Evolutionary conservation across 2,329 filamentous ascomycete species (phyloP), one percentile per base, ranked within the genome.

Genomic region (Colletotrichum lini): DNA sequence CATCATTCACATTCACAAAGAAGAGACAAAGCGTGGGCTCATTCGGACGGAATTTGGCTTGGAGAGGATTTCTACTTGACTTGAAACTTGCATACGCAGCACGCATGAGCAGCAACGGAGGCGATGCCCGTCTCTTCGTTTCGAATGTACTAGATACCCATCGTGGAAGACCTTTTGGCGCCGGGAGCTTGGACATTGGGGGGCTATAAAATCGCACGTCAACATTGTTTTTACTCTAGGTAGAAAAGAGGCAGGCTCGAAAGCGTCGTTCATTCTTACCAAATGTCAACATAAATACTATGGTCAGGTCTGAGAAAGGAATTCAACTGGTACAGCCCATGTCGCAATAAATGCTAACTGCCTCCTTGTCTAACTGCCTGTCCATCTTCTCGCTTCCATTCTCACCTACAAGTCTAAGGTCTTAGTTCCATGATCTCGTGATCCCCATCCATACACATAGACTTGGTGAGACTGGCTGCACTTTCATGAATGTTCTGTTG

Each of bases 131-230:
- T 72, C 60, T 73, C 58, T 73, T 74, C 60, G 52, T 73, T 73
- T 71, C 54, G 61, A 50, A 54, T 65, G 62, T 63, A 73, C 65
- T 66, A 75, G 73, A 75, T 75, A 75, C 74, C 74, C 74, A 70
- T 69, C 72, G 62, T 73, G 65, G 65, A 73, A 61, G 64, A 50
- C 35, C 67, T 63, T 64, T 60, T 18, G 73, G 71, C 70, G 57
- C 67, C n/a, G 61, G 53, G 47, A 44, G 47, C 49, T 67, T 57
- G 52, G 65, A 50, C 45, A 30, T 50, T 57, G 21, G 47, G 59
- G 50, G 64, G 57, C 45, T 59, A 60, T 52, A 64, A 72, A 72
- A 65, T 70, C 56, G n/a, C 26, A 52, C 23, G 15, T 64, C 16
- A 18, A 26, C 38, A 15, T 18, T 49, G 26, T 23, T 56, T 12